Conservation (phyloP, 768 basidiomycete species). For the Astraeus odoratus region DNA sequence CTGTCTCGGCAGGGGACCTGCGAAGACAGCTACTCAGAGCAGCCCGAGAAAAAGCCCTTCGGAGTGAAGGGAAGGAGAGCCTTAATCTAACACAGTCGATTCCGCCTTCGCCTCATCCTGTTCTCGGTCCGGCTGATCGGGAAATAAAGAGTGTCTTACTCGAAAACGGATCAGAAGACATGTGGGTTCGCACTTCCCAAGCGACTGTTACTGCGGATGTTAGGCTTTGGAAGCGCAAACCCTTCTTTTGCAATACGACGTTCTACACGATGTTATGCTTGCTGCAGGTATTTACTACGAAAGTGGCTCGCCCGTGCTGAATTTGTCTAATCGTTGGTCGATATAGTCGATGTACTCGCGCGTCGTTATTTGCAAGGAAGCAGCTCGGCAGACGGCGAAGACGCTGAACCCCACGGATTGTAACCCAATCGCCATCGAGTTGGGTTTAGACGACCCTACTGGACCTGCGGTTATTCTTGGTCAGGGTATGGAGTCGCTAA, state of each 20-base stretch:
- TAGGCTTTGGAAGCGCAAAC: slow-evolving; percentile 36
- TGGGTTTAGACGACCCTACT: slow-evolving; percentile 82
- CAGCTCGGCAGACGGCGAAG: slow-evolving; percentile 59
- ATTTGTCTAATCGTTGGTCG: slow-evolving; percentile 4
- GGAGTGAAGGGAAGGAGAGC: slow-evolving; percentile 23
- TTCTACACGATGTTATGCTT: slow-evolving; percentile 87
- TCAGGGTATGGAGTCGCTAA: slow-evolving; percentile 58
- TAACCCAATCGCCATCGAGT: slow-evolving; percentile 75
- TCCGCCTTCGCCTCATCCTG: slow-evolving; percentile 9
- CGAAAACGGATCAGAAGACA: slow-evolving; percentile 31
- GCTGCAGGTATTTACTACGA: slow-evolving; percentile 54
- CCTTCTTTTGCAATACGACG: slow-evolving; percentile 89
- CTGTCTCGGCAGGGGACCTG: slow-evolving; percentile 57
- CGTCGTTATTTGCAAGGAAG: slow-evolving; percentile 76
- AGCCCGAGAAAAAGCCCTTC: slow-evolving; percentile 49
- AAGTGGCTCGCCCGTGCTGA: not conserved
- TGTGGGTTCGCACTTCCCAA: slow-evolving; percentile 48
- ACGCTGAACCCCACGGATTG: slow-evolving; percentile 60
- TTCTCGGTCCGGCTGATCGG: slow-evolving; percentile 4
- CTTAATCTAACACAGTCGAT: slow-evolving; percentile 22
- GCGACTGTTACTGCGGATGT: slow-evolving; percentile 16
- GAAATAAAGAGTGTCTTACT: not conserved
- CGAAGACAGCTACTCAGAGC: slow-evolving; percentile 77
- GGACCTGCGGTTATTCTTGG: slow-evolving; percentile 60
- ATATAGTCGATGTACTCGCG: slow-evolving; percentile 82